Evolutionary conservation across 1,284 basidiomycete species (phyloP), one percentile per base, ranked within the genome.

Genomic region (Laetiporus sulphureus): DNA sequence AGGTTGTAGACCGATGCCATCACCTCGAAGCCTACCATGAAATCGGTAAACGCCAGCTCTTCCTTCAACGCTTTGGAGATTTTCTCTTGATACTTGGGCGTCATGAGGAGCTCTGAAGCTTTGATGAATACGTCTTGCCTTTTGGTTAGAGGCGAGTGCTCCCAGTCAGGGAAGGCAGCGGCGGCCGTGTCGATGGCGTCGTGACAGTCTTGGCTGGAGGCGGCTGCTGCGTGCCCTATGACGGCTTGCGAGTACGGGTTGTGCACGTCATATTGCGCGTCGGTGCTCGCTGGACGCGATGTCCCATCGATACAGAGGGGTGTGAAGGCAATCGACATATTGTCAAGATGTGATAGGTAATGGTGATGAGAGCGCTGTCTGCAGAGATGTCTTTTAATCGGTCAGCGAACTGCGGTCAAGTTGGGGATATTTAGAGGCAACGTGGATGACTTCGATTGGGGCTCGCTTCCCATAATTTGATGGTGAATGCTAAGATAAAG

Each of bases 161-260:
- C 69, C 75, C 76, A 77, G 13, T 64, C 60, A 34, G 63, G 60
- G 56, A 74, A 73, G 1, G 75, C 75, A 3, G 56, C 57, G 2
- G 57, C 58, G 0, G 75, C 73, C 3, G 68, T 62, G 23, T 69
- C 61, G 30, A 76, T 64, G 4, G 75, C 75, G 3, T 64, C 65
- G 29, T 56, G 60, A 45, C 72, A 72, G 49, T 77, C 73, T 16
- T 65, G 62, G 21, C 58, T 59, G 11, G 69, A 63, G 0, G 72
- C 73, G 1, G 72, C 65, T 3, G 71, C 69, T 6, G 67, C 59
- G 30, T 51, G 59, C 1, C 68, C 68, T 12, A 73, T 68, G 15
- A 72, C 58, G 12, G 59, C 38, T 5, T 63, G 57, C 3, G 67
- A 62, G 43, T 63, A 61, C 2, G 73, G 67, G 45, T 70, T 74